These are phyloP conservation scores for Ramichloridium luteum DNA, from an alignment of 2,329 filamentous ascomycete genomes.

Conservation along the genomic window DNA sequence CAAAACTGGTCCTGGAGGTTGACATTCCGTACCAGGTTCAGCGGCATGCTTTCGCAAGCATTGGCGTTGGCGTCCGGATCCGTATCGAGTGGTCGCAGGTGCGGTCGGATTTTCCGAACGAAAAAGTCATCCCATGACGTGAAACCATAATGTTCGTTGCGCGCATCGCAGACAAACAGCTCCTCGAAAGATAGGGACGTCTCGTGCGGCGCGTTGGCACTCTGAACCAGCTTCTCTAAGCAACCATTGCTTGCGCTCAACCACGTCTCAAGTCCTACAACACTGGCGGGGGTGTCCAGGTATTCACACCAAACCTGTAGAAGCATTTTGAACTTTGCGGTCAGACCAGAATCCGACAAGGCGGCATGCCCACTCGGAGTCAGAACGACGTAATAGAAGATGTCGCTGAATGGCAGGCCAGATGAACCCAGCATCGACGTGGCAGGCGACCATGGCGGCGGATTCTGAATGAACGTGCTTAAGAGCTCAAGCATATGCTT, in stretches of 20 bases:
- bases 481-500: constrained; percentile 53
- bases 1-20: constrained; percentile 51
- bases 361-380: constrained; percentile 42
- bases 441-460: constrained; percentile 31
- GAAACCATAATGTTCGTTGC: constrained; percentile 45
- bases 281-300: constrained; percentile 23
- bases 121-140: constrained; percentile 62
- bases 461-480: constrained; percentile 41
- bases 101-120: constrained; percentile 44
- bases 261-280: constrained; percentile 25
- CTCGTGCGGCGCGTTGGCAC: constrained; percentile 20
- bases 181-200: constrained; percentile 32
- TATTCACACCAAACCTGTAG: constrained; percentile 38
- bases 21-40: constrained; percentile 39
- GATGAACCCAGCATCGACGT: constrained; percentile 34
- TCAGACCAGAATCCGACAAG: constrained; percentile 43
- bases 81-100: constrained; percentile 46
- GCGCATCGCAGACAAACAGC: constrained; percentile 49
- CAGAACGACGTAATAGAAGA: constrained; percentile 49
- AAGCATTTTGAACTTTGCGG: constrained; percentile 39
- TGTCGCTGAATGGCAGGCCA: constrained; percentile 44
- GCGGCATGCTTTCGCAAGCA: constrained; percentile 52
- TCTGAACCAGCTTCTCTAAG: constrained; percentile 22
- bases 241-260: background rate
- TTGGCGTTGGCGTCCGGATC: constrained; percentile 47